Conservation (phyloP, 495 filamentous ascomycete species). For the Zalerion maritima region DNA sequence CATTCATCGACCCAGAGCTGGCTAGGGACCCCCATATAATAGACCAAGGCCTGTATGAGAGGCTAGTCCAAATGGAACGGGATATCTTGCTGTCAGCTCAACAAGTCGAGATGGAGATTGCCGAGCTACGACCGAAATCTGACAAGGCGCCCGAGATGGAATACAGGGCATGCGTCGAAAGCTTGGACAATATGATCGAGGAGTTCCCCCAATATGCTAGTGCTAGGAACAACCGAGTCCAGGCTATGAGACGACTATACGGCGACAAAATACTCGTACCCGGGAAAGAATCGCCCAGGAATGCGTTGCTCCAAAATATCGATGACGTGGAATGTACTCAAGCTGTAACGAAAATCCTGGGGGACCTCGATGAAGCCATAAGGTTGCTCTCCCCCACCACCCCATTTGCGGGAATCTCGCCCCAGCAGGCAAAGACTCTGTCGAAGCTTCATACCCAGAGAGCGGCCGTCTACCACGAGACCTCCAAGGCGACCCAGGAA, state of each 20-base stretch:
- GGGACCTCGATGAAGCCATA: slow-evolving; percentile 55
- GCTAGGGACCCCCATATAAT: slow-evolving; percentile 45
- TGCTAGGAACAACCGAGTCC: slow-evolving; percentile 64
- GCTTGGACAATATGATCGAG: slow-evolving; percentile 38
- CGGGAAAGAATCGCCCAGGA: slow-evolving; percentile 6
- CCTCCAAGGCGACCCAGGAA: slow-evolving; percentile 34
- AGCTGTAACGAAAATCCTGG: slow-evolving; percentile 30
- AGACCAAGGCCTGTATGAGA: slow-evolving; percentile 21
- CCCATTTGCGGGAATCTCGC: slow-evolving; percentile 37
- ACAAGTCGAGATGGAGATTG: slow-evolving; percentile 31
- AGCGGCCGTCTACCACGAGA: slow-evolving; percentile 52
- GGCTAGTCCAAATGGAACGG: slow-evolving; percentile 24
- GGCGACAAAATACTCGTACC: slow-evolving; percentile 33
- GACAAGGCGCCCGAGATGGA: slow-evolving; percentile 13
- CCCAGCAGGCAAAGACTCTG: slow-evolving; percentile 45
- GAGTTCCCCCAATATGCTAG: slow-evolving; percentile 55
- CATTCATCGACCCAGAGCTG: slow-evolving; percentile 41
- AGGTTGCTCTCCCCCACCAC: slow-evolving; percentile 41
- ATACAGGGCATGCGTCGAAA: slow-evolving; percentile 25
- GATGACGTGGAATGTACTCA: slow-evolving; percentile 15
- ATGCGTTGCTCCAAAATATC: slow-evolving; percentile 16
- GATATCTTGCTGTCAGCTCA: slow-evolving; percentile 35
- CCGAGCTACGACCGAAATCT: slow-evolving; percentile 17
- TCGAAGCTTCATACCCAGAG: slow-evolving; percentile 63
- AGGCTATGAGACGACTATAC: slow-evolving; percentile 45